Percentiles rank a stretch among this genome's conserved stretches.
These are phyloP conservation scores for Claviceps sp. DNA, from an alignment of 2,329 filamentous ascomycete genomes.

Conservation along the genomic window DNA sequence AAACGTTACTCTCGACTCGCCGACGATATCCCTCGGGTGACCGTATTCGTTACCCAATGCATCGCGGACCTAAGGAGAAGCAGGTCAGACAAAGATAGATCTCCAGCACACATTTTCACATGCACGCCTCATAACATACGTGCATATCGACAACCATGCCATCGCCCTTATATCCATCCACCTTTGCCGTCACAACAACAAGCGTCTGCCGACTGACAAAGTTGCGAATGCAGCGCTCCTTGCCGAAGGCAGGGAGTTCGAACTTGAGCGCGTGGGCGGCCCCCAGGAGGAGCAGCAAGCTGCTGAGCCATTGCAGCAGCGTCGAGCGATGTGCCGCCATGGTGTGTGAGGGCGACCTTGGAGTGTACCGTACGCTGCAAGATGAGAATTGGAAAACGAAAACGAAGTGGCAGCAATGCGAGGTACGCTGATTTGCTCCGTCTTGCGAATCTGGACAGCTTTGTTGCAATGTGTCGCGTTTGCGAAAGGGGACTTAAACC, in stretches of 20 bases:
- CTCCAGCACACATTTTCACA: neutral
- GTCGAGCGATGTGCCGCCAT: constrained; percentile 39
- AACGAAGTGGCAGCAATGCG: neutral
- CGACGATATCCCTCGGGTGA: constrained; percentile 76
- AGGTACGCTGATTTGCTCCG: neutral
- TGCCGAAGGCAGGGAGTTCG: constrained; percentile 63
- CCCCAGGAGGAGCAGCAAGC: constrained; percentile 41
- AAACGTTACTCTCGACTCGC: constrained; percentile 87
- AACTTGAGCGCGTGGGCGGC: constrained; percentile 70
- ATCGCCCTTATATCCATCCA: constrained; percentile 78
- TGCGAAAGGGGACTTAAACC: neutral
- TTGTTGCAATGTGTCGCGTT: constrained; percentile 7
- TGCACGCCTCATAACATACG: constrained; percentile 36
- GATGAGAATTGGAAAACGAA: neutral
- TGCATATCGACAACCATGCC: constrained; percentile 91
- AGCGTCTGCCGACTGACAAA: constrained; percentile 86
- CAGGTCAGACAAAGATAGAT: neutral
- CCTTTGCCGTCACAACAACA: constrained; percentile 85
- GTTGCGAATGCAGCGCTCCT: constrained; percentile 89
- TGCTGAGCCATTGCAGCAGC: constrained; percentile 47
- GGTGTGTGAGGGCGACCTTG: constrained; percentile 1
- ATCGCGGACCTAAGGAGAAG: constrained; percentile 64
- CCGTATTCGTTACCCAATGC: constrained; percentile 93
- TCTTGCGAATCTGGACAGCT: neutral
- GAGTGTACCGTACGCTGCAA: neutral